Base-by-base conservation (phyloP, 2,329 filamentous ascomycete species). In the Chalaropsis ovoidea region DNA sequence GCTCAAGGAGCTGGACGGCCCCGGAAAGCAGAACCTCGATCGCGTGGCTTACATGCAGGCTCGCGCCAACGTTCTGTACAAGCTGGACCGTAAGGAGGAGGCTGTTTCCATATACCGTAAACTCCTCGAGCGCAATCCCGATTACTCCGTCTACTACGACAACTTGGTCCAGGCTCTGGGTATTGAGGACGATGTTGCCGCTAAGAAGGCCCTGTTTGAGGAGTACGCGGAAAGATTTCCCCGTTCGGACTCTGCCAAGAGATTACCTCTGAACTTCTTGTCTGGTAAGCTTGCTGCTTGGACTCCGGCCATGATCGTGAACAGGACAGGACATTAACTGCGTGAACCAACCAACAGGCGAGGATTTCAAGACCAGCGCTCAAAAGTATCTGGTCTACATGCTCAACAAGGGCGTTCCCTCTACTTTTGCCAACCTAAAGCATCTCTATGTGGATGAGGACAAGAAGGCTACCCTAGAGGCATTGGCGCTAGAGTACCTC, bases 381-480 rank as follows among this genome's bases (percentile, higher is more conserved):
- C 86, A 91, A 73, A 76, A 78, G 24, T 99, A 99, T 74, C 75
- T 99, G 68, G 82, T 86, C 62, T 81, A 87, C 39, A 95, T 95
- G 88, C 81, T 99, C 66, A 86, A 88, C 75, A 95, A 93, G 76
- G 94, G 93, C 11, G 89, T 97, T 3, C 93, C 94, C 1, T 99
- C 94, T 1, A 92, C 93, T 2, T 99, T 99, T 76, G 91, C 91
- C 43, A 99, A 97, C 75, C 82, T 99, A 68, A 99, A 99, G 78
- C 86, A 95, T 70, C 82, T 99, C 24, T 99, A 97, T 77, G 81
- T 81, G 15, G 86, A 96, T 73, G 70, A 81, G 0, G 81, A 77
- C 70, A 99, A 99, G 79, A 89, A 87, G 73, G 81, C 87, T n/a
- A 82, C 81, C 0, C 82, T 99, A 49, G 84, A 87, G 69, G 80